Evolutionary conservation across 176 grass and related monocot genomes (phyloP).

Genomic region (Cenchrus fungigraminus): DNA sequence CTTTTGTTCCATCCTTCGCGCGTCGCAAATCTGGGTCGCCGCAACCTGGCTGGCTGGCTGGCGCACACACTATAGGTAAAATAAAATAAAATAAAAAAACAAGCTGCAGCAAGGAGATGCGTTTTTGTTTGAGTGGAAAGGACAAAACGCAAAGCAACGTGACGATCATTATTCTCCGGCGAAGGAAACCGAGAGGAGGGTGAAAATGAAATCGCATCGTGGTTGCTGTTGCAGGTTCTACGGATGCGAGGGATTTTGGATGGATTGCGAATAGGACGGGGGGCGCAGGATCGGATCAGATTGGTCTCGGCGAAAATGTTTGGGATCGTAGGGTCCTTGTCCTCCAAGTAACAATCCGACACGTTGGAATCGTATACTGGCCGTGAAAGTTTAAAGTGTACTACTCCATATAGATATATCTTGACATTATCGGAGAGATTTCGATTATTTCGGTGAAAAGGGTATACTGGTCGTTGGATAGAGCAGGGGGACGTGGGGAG

Average conservation of each 20-base stretch:
- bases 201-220: not conserved
- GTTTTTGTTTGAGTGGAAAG: not conserved
- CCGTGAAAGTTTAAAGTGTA: not conserved
- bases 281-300: not conserved
- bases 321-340: not conserved
- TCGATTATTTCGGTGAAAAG: not conserved
- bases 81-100: not conserved
- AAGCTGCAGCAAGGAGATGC: too few relatives aligned
- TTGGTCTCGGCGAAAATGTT: not conserved
- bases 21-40: not conserved
- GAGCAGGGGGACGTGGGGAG: constrained; percentile 4
- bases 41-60: not conserved
- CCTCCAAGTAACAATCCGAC: not conserved
- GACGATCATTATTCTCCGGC: not conserved
- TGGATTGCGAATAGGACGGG: not conserved
- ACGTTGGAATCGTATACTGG: not conserved
- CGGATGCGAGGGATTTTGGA: not conserved
- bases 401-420: not conserved
- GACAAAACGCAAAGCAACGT: constrained; percentile 21
- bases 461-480: not conserved
- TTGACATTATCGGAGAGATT: not conserved
- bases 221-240: not conserved
- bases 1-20: not conserved
- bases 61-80: not conserved
- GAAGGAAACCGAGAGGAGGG: not conserved